Percentiles rank a stretch among this genome's conserved stretches.
phyloP scores from a whole-genome alignment of 306 rosid species.

The Oxytropis ochrocephala region DNA sequence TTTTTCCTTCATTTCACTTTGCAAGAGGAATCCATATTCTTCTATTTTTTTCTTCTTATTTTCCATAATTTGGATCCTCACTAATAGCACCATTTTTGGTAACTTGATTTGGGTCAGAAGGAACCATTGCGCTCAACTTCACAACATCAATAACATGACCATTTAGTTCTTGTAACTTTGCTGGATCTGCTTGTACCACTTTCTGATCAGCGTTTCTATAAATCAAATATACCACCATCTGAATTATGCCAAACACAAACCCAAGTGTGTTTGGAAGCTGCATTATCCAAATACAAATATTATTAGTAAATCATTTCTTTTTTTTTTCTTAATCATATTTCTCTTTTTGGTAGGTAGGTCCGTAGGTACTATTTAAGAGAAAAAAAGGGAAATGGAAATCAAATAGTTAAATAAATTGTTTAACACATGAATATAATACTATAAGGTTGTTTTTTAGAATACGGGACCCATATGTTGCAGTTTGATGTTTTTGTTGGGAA shows the following conservation, averaged over 20 bases:
- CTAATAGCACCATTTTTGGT: neutral
- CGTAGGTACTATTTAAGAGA: neutral
- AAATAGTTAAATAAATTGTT: neutral
- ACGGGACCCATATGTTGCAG: neutral
- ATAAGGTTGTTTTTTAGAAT: neutral
- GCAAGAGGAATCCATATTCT: neutral
- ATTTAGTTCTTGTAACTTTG: conserved; percentile 45
- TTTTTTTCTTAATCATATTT: neutral
- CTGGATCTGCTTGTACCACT: conserved; percentile 26
- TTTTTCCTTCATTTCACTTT: neutral
- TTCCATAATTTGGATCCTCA: conserved; percentile 26
- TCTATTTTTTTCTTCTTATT: neutral
- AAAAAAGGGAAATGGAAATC: neutral
- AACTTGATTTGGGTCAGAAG: neutral
- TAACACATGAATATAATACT: neutral
- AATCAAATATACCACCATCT: conserved; percentile 63
- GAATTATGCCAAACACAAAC: conserved; percentile 67
- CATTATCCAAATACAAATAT: conserved; percentile 5
- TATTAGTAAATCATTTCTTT: neutral
- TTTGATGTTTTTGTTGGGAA: neutral
- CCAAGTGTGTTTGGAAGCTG: conserved; percentile 88
- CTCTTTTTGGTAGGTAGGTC: neutral
- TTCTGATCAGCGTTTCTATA: conserved; percentile 50
- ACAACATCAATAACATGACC: conserved; percentile 60
- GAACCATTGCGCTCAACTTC: conserved; percentile 39